Evolutionary conservation across 169 alveolate species (phyloP).

Genomic region (Perkinsus olseni): DNA sequence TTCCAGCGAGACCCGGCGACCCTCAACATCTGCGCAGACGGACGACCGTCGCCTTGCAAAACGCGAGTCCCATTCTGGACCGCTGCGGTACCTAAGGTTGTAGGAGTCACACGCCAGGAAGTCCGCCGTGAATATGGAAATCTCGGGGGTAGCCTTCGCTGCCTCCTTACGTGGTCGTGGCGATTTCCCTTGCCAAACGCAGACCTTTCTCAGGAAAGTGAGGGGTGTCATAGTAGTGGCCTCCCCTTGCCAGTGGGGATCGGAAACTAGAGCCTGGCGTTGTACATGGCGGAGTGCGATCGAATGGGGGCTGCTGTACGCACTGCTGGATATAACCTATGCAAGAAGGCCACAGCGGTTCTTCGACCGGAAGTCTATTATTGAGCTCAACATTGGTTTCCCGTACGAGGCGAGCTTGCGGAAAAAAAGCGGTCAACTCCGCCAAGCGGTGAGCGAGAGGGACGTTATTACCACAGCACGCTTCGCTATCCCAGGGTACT

Average conservation of each 20-base stretch:
- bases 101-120: background rate
- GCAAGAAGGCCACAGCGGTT: background rate
- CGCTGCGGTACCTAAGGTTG: slow-evolving; percentile 14
- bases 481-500: background rate
- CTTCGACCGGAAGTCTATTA: background rate
- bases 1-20: background rate
- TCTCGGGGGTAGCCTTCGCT: no score
- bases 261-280: background rate
- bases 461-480: background rate
- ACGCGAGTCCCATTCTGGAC: slow-evolving; percentile 25
- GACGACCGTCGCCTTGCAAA: slow-evolving; percentile 18
- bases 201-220: slow-evolving; percentile 14
- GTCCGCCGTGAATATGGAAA: background rate
- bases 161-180: slow-evolving; percentile 7
- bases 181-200: slow-evolving; percentile 20
- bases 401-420: background rate
- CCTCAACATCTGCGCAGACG: background rate
- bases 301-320: background rate
- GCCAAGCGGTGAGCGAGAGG: no score
- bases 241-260: slow-evolving; percentile 15
- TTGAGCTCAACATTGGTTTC: background rate
- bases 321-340: background rate
- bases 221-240: slow-evolving; percentile 13
- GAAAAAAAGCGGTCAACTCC: no score
- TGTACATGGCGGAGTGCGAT: background rate